Conservation (phyloP, 306 rosid genomes). For the Gillenia trifoliata region DNA sequence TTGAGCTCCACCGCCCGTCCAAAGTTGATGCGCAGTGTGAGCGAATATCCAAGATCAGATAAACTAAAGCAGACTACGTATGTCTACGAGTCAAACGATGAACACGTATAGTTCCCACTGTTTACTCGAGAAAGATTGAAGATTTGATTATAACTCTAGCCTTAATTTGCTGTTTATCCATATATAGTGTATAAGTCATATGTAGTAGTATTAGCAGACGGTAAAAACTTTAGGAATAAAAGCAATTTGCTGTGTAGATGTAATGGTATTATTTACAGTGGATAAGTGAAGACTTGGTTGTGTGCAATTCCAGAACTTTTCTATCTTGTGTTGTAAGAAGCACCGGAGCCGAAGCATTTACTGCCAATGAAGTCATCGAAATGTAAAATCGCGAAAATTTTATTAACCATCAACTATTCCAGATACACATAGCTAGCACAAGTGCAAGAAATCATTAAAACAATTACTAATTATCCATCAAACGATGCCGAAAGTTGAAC, state of each 20-base stretch:
- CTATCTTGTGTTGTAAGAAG: neutral
- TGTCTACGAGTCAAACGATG: neutral
- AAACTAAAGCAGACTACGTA: neutral
- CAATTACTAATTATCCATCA: neutral
- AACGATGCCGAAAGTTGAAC: neutral
- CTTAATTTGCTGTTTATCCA: neutral
- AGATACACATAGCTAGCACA: neutral
- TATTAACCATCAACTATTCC: neutral
- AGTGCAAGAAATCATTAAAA: neutral
- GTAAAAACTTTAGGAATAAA: neutral
- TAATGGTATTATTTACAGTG: neutral
- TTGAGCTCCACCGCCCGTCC: neutral
- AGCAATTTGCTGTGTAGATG: neutral
- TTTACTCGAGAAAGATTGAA: neutral
- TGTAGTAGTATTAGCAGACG: neutral
- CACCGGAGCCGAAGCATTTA: neutral
- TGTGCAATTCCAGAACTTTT: neutral
- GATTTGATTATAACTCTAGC: neutral
- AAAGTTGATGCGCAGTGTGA: neutral
- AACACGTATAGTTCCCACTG: neutral
- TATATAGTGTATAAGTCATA: neutral
- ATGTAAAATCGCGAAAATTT: neutral
- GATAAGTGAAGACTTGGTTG: neutral
- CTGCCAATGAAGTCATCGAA: neutral
- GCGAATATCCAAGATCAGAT: neutral